A percentile compares a stretch with the other conserved stretches of the same genome.
Evolutionary conservation across 1,139 yeast genomes (phyloP).

Genomic region (Citeromyces hawaiiensis): DNA sequence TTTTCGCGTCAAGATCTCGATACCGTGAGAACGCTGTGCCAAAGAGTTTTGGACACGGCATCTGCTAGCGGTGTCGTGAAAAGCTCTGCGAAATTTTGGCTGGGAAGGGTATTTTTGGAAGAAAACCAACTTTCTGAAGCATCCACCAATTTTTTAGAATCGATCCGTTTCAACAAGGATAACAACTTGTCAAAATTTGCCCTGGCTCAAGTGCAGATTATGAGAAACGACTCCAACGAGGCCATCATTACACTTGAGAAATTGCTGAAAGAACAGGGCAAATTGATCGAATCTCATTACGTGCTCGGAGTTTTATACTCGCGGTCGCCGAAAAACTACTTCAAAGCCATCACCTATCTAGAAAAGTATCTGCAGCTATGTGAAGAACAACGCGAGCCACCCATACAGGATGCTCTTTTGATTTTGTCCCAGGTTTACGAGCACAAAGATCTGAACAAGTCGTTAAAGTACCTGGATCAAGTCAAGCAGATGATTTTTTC

Average conservation of each 20-base stretch:
- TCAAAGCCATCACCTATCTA: slow-evolving; percentile 48
- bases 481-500: slow-evolving; percentile 32
- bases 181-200: slow-evolving; percentile 68
- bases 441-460: slow-evolving; percentile 39
- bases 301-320: slow-evolving; percentile 67
- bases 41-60: slow-evolving; percentile 28
- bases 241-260: slow-evolving; percentile 79
- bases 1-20: slow-evolving; percentile 34
- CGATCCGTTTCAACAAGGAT: slow-evolving; percentile 48
- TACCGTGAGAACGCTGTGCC: slow-evolving; percentile 42
- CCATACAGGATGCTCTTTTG: slow-evolving; percentile 56
- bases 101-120: slow-evolving; percentile 63
- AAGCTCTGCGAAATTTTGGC: slow-evolving; percentile 81
- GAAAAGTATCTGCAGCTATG: slow-evolving; percentile 64
- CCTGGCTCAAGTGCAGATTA: slow-evolving; percentile 72
- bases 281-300: slow-evolving; percentile 63
- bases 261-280: slow-evolving; percentile 52
- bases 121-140: slow-evolving; percentile 51
- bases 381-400: slow-evolving; percentile 43
- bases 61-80: slow-evolving; percentile 26
- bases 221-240: slow-evolving; percentile 66
- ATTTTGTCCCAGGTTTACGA: slow-evolving; percentile 61
- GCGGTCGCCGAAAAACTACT: slow-evolving; percentile 21
- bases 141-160: slow-evolving; percentile 58
- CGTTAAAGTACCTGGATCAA: slow-evolving; percentile 41